A percentile compares a stretch with the other conserved stretches of the same genome.
Evolutionary conservation across 768 basidiomycete genomes (phyloP).

Genomic region (Trametes sanguinea): DNA sequence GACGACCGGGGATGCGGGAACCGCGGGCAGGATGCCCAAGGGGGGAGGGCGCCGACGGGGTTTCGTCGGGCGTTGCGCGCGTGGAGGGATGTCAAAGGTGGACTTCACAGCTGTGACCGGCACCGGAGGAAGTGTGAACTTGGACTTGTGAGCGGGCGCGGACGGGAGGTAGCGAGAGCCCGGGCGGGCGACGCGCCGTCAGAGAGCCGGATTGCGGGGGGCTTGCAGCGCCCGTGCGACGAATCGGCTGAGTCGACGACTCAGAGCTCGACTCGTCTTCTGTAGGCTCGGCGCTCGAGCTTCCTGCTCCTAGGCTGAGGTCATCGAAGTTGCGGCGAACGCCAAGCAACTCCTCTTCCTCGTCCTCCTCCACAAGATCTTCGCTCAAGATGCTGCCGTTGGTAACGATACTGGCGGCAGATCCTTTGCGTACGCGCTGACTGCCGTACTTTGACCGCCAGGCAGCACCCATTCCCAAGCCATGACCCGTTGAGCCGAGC

Average conservation of each 20-base stretch:
- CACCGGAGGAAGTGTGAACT: conserved; percentile 54
- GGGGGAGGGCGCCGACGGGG: conserved; percentile 62
- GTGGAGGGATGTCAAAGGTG: conserved; percentile 47
- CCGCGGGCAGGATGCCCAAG: conserved; percentile 63
- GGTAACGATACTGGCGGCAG: conserved; percentile 71
- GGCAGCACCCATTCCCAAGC: conserved; percentile 65
- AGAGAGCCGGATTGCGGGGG: conserved; percentile 27
- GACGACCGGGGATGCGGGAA: conserved; percentile 70
- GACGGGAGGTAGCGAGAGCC: conserved; percentile 29
- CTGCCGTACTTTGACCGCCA: conserved; percentile 64
- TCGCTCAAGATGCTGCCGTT: conserved; percentile 73
- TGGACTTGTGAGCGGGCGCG: conserved; percentile 47
- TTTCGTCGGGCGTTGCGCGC: conserved; percentile 39
- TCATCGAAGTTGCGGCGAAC: conserved; percentile 64
- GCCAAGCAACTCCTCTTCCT: conserved; percentile 71
- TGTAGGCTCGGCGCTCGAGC: conserved; percentile 37
- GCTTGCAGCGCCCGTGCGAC: conserved; percentile 31
- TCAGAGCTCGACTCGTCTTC: conserved; percentile 31
- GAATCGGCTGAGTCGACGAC: conserved; percentile 32
- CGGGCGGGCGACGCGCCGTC: conserved; percentile 29
- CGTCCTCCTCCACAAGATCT: conserved; percentile 80
- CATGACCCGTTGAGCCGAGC: conserved; percentile 46
- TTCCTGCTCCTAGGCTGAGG: conserved; percentile 31
- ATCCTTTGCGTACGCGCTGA: conserved; percentile 69
- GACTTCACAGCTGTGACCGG: conserved; percentile 55